These are phyloP conservation scores for Climacium dendroides DNA, from an alignment of 225 moss, liverwort and hornwort species.

Conservation along the genomic window DNA sequence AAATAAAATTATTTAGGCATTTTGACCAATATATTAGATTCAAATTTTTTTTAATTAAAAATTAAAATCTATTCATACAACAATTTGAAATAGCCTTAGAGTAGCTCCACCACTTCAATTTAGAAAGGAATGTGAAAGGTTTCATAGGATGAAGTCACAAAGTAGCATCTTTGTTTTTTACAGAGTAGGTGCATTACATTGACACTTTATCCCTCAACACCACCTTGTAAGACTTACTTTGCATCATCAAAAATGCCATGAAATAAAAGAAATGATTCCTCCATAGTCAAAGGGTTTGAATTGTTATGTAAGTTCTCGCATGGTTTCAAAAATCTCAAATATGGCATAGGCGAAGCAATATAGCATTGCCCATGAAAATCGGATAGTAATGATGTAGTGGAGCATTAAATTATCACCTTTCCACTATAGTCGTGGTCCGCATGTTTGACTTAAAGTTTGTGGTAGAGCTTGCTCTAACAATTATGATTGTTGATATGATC, in stretches of 20 bases:
- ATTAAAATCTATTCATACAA: too few species aligned
- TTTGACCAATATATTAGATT: neutral
- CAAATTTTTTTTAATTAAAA: too few species aligned
- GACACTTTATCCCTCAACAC: accelerated
- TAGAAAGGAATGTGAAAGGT: neutral
- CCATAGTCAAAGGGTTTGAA: neutral
- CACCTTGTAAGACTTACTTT: neutral
- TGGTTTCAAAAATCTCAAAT: neutral
- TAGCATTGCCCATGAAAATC: accelerated
- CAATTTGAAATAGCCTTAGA: neutral
- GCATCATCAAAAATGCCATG: accelerated
- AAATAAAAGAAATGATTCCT: neutral
- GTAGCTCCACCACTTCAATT: accelerated
- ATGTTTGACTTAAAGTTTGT: neutral
- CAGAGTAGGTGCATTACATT: accelerated
- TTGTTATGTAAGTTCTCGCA: accelerated
- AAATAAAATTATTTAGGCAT: too few species aligned
- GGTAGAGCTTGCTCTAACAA: neutral
- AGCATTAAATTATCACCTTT: accelerated
- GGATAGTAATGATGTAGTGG: accelerated
- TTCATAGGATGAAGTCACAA: neutral
- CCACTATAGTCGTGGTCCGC: accelerated
- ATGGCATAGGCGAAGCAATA: accelerated
- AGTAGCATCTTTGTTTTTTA: too few species aligned
- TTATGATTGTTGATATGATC: neutral